Evolutionary conservation across 139 green algal species (phyloP), one percentile per base, ranked within the genome.

Genomic region (Pleodorina starrii): DNA sequence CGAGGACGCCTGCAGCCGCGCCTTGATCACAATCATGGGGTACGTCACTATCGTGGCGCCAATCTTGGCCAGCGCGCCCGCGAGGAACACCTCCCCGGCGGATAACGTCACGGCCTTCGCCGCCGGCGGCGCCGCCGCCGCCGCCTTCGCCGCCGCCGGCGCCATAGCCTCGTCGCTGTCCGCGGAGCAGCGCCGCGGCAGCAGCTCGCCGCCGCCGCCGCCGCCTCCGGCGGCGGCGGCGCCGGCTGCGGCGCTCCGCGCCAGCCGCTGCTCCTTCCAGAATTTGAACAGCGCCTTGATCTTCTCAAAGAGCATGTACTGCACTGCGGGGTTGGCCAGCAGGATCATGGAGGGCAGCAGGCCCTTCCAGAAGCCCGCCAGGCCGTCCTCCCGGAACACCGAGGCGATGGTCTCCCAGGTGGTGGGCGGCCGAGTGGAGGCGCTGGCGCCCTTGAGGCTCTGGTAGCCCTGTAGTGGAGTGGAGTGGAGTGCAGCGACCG

Each of bases 11-110:
- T 97, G 95, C 93, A 98, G 93, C 9, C 96, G 90, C 35, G 92
- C 93, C 95, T 99, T 99, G 76, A 99, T 93, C 50, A 98, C 95
- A 43, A 98, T 94, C 89, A 99, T 90, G 2, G 97, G 97, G 93
- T 99, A 99, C 0, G 97, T 99, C 17, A 96, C 79, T 21, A 99
- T 44, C 9, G 97, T 99, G 21, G 97, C 97, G 12, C 82, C 89
- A 38, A 92, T 89, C 94, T 99, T 99, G 78, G 97, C 96, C 40
- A 98, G 60, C 0, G 96, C 94, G 16, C 93, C 95, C 17, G 96
- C 84, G n/a, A 89, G 43, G 89, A 99, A 99, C 14, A 98, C 91
- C 82, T 99, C 95, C 2, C 54, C 51, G 6, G 95, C 90, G 3
- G 87, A 89, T 35, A 94, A 90, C 63, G 66, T 79, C 76, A 79